Base-by-base conservation (phyloP, 345 rosid species). In the Citrus hindsii region DNA sequence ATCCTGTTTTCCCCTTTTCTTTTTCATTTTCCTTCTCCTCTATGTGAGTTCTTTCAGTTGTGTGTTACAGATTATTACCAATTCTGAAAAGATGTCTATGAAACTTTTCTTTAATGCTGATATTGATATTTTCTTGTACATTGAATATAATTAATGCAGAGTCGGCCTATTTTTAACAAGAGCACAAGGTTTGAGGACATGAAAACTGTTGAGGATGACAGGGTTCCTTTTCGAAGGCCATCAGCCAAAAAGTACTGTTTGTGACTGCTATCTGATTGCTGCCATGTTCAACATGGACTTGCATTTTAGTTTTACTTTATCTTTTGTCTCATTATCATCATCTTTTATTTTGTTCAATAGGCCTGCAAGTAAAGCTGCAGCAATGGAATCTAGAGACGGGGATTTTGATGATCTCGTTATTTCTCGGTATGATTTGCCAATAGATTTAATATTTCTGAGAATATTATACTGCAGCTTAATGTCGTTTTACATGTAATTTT, bases 161-260 rank as follows among this genome's bases (percentile, higher is more conserved):
- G 97, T 88, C 96, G 98, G 30, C 98, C 99, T 10, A 92, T 96
- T 80, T 96, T 96, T 80, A 96, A 92, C 77, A 94, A 96, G 94
- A 94, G 98, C 76, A 96, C 99, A 69, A 91, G 99, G 87, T 96
- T 94, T 84, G 98, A 96, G 78, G 98, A 94, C 83, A 91, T 94
- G 98, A 89, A 96, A 83, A 85, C 77, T 79, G 69, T 71, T 51
- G 99, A 92, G 56, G 98, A 92, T 78, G 98, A 92, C 60, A 88
- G 97, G 76, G 87, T 78, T 75, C 91, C 93, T 65, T 88, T 79
- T 61, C 84, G 98, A 82, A 89, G 98, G 83, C 94, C 98, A 61
- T n/a, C 89, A 4, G 86, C 80, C 74, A 94, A 94, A 84, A 94
- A 90, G 99, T 94, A 89, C 56, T 67, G 25, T 35, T 51, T 30